Percentiles rank a stretch among this genome's conserved stretches.
Conservation (phyloP, 768 basidiomycete species). For the Trichaptum fuscoviolaceum region DNA sequence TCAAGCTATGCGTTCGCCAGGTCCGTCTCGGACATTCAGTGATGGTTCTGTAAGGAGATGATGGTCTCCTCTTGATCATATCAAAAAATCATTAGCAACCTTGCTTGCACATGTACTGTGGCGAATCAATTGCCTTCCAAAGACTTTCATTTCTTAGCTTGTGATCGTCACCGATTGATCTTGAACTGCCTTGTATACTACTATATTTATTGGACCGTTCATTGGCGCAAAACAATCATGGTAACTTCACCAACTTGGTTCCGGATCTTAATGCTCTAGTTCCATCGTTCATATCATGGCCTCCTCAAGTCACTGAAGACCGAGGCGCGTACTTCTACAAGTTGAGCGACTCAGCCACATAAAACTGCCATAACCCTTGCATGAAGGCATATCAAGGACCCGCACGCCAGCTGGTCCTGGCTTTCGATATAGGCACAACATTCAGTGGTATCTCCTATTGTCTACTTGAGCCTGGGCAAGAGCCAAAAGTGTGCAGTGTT, state of each 20-base stretch:
- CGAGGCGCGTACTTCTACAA: too few relatives aligned
- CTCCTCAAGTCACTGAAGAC: background rate
- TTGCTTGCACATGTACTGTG: too few relatives aligned
- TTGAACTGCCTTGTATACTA: background rate
- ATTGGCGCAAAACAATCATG: background rate
- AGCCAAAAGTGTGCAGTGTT: conserved; percentile 5
- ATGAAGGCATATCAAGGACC: background rate
- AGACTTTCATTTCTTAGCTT: background rate
- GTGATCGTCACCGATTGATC: background rate
- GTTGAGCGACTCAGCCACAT: too few relatives aligned
- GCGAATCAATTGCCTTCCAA: background rate
- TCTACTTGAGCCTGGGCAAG: conserved; percentile 4
- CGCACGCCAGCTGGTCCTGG: conserved; percentile 5
- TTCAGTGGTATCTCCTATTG: conserved; percentile 8
- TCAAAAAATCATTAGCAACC: too few relatives aligned
- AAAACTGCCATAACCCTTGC: background rate
- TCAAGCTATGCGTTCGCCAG: too few relatives aligned
- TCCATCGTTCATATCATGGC: background rate
- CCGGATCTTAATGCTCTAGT: background rate
- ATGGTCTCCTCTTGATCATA: too few relatives aligned
- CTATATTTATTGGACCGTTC: background rate
- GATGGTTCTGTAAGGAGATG: too few relatives aligned
- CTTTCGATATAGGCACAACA: conserved; percentile 9
- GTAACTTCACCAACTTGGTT: background rate
- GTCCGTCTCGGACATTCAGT: too few relatives aligned